Percentiles rank a stretch among this genome's conserved stretches.
These are phyloP conservation scores for Trichoderma virens DNA, from an alignment of 495 filamentous ascomycete genomes.

Conservation along the genomic window DNA sequence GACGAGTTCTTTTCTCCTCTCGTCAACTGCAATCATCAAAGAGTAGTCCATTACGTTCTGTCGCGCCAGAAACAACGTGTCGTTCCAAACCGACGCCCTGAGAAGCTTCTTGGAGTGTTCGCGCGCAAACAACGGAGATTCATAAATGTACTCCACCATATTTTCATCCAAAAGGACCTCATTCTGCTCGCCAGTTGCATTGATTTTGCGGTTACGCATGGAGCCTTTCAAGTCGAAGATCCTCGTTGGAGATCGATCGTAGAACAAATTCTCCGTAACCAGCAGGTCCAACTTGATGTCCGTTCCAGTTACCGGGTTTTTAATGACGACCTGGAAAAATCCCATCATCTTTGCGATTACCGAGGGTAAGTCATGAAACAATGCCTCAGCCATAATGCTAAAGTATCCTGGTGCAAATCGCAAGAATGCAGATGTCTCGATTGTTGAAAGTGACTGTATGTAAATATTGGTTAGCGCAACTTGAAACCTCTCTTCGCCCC, in stretches of 20 bases:
- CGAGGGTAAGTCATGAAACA: conserved; percentile 93
- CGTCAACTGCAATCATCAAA: conserved; percentile 96
- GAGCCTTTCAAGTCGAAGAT: conserved; percentile 98
- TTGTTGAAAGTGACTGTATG: conserved; percentile 62
- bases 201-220: conserved; percentile 95
- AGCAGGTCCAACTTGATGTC: conserved; percentile 94
- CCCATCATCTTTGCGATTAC: conserved; percentile 99
- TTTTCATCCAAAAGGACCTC: conserved; percentile 98
- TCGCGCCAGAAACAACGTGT: conserved; percentile 84
- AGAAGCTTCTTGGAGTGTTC: conserved; percentile 89
- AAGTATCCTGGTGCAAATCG: conserved; percentile 96
- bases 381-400: conserved; percentile 87
- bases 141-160: conserved; percentile 99
- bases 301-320: conserved; percentile 81
- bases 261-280: conserved; percentile 98
- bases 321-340: conserved; percentile 95
- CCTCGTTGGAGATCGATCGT: conserved; percentile 82
- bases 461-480: background rate
- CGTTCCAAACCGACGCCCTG: conserved; percentile 87
- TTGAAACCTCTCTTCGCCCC: background rate
- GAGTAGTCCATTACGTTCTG: conserved; percentile 99
- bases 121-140: conserved; percentile 86
- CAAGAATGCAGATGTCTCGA: conserved; percentile 90
- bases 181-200: conserved; percentile 88
- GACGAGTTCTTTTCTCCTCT: conserved; percentile 77